phyloP scores from a whole-genome alignment of 164 flowering plant species.

The Akebia trifoliata region DNA sequence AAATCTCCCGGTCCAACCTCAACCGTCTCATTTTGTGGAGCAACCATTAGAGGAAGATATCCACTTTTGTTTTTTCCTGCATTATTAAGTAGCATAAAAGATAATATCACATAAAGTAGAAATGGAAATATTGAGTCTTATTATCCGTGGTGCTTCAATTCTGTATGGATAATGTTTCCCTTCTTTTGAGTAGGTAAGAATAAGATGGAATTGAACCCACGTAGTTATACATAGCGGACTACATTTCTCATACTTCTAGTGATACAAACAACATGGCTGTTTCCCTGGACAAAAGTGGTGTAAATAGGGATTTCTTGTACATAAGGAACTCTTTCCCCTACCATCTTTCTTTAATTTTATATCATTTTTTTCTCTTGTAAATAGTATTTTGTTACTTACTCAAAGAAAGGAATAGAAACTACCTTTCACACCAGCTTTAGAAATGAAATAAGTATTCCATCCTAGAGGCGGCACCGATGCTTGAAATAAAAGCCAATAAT shows the following conservation, averaged over 20 bases:
- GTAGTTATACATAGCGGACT: no score
- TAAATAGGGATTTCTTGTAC: no score
- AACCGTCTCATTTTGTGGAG: conserved; percentile 39
- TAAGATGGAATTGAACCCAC: background rate
- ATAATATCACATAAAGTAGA: background rate
- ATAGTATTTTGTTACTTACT: no score
- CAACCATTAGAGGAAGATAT: conserved; percentile 16
- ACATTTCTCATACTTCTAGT: no score
- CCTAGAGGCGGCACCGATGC: conserved; percentile 77
- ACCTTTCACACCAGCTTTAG: conserved; percentile 42
- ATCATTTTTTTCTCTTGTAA: no score
- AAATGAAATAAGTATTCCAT: conserved; percentile 79
- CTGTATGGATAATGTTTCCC: background rate
- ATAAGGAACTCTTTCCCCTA: no score
- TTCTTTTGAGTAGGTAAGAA: conserved; percentile 2
- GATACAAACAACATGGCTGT: no score
- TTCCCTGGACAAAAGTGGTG: no score
- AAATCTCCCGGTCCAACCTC: conserved; percentile 77
- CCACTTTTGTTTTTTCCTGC: conserved; percentile 28
- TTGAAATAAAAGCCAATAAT: conserved; percentile 73
- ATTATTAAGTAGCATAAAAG: conserved; percentile 9
- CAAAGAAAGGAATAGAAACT: no score
- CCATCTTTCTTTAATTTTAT: no score
- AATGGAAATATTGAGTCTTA: no score
- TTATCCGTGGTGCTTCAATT: background rate